Percentiles rank a stretch among this genome's conserved stretches.
Conservation (phyloP, 345 rosid species). For the Pelargonium nanum region DNA sequence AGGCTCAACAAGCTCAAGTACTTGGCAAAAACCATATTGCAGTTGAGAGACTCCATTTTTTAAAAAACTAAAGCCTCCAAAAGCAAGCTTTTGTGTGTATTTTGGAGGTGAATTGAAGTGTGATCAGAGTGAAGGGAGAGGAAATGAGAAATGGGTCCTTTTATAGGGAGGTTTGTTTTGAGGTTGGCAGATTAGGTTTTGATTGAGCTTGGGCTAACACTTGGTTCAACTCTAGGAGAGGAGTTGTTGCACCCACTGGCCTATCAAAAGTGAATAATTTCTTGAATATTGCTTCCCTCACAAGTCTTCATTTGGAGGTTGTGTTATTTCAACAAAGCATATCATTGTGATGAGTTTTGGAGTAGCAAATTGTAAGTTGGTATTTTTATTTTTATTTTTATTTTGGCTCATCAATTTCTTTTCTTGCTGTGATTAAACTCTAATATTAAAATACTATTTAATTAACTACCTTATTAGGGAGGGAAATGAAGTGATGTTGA, state of each 20-base stretch:
- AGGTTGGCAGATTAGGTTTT: conserved; percentile 67
- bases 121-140: conserved; percentile 4
- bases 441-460: too few species aligned
- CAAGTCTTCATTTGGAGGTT: conserved; percentile 12
- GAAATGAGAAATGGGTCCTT: conserved; percentile 8
- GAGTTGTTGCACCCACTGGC: conserved; percentile 66
- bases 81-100: not conserved
- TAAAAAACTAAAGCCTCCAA: not conserved
- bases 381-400: too few species aligned
- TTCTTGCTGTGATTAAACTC: too few species aligned
- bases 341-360: too few species aligned
- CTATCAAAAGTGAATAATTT: conserved; percentile 9
- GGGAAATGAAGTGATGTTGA: too few species aligned
- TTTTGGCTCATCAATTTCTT: too few species aligned
- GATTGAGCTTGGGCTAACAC: conserved; percentile 19
- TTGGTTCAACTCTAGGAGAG: conserved; percentile 23
- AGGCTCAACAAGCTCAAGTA: conserved; percentile 20
- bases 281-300: conserved; percentile 27
- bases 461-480: too few species aligned
- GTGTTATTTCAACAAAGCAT: not conserved
- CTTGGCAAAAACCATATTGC: not conserved
- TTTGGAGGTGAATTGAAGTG: not conserved
- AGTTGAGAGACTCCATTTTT: conserved; percentile 12
- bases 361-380: too few species aligned
- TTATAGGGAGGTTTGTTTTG: conserved; percentile 26